Percentiles rank a stretch among this genome's conserved stretches.
Evolutionary conservation across 345 rosid species (phyloP).

Genomic region (Pelargonium nanum): DNA sequence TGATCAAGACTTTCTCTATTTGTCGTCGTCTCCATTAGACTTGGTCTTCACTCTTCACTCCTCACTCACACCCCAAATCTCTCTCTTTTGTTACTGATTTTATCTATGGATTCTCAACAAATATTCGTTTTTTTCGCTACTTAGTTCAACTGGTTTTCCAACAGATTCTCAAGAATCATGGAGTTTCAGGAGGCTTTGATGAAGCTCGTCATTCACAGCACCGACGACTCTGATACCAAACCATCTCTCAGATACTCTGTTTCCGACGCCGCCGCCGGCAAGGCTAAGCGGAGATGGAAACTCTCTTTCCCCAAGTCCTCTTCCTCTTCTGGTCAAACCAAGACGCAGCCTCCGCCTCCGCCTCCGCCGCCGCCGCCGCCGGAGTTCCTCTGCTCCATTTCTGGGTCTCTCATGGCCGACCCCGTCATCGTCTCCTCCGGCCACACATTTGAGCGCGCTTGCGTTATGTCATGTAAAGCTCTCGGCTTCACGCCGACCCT

Average conservation of each 20-base stretch:
- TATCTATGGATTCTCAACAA: neutral
- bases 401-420: constrained; percentile 63
- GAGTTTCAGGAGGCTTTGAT: constrained; percentile 41
- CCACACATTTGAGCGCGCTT: constrained; percentile 66
- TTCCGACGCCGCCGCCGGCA: neutral
- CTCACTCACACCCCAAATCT: too few species aligned
- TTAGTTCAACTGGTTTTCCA: too few species aligned
- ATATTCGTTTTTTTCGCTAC: too few species aligned
- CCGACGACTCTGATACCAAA: constrained; percentile 13
- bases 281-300: constrained; percentile 28
- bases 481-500: constrained; percentile 38
- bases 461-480: constrained; percentile 52
- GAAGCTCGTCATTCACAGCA: constrained; percentile 26
- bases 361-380: constrained; percentile 10
- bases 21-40: too few species aligned
- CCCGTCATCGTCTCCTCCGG: constrained; percentile 91
- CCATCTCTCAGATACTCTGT: neutral
- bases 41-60: too few species aligned
- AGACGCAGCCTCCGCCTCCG: constrained; percentile 17
- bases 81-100: too few species aligned
- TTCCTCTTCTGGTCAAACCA: constrained; percentile 12
- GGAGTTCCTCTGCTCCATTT: constrained; percentile 72
- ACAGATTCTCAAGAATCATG: constrained; percentile 28
- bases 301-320: constrained; percentile 34
- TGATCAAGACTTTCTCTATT: too few species aligned